A percentile compares a stretch with the other conserved stretches of the same genome.
Conservation (phyloP, 805 yeast species). For the Pichia heedii region DNA sequence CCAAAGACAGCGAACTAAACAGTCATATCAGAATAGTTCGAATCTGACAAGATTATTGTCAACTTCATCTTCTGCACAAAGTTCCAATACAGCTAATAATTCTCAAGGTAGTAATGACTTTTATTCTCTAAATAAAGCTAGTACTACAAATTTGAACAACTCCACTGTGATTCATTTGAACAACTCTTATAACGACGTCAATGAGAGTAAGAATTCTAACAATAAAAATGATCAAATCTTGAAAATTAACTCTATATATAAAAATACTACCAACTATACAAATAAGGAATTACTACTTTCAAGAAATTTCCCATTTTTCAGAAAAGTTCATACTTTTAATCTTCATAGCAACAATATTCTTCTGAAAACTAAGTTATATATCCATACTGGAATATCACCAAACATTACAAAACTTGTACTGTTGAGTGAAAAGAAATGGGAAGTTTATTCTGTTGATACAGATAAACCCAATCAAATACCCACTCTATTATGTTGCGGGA, state of each 20-base stretch:
- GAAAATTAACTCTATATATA: neutral
- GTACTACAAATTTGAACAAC: neutral
- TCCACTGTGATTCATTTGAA: too few species aligned
- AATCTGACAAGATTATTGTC: slow-evolving; percentile 15
- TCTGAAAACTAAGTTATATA: slow-evolving; percentile 38
- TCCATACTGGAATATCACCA: slow-evolving; percentile 53
- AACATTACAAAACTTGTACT: slow-evolving; percentile 59
- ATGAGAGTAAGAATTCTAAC: neutral
- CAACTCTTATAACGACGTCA: neutral
- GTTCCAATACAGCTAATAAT: neutral
- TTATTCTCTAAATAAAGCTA: neutral
- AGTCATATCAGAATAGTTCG: slow-evolving; percentile 14
- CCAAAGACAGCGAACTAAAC: slow-evolving; percentile 14
- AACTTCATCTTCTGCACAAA: slow-evolving; percentile 3
- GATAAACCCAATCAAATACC: slow-evolving; percentile 42
- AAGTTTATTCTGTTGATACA: slow-evolving; percentile 48
- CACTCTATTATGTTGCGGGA: slow-evolving; percentile 54
- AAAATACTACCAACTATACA: neutral
- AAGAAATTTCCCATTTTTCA: slow-evolving; percentile 75
- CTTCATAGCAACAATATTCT: slow-evolving; percentile 43
- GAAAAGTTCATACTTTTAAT: slow-evolving; percentile 47
- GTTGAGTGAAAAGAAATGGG: slow-evolving; percentile 63
- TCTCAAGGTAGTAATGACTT: neutral
- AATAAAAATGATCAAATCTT: neutral
- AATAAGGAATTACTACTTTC: slow-evolving; percentile 58